Base-by-base conservation (phyloP, 768 basidiomycete genomes). In the Phallus indusiatus region DNA sequence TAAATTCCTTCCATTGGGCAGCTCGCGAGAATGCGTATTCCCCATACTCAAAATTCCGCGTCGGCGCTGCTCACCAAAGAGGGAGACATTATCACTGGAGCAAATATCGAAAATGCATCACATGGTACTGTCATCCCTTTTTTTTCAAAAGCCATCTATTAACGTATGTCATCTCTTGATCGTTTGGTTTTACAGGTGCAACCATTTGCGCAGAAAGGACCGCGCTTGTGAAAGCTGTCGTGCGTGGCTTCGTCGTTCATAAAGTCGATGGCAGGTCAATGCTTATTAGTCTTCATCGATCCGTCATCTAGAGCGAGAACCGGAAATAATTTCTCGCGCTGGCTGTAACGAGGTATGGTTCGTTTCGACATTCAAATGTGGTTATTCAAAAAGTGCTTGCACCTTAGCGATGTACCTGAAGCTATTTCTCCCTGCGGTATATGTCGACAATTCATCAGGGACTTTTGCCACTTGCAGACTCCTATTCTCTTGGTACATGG, bases 181-280 rank as follows among this genome's bases (percentile, higher is more conserved):
- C n/a, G n/a, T n/a, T n/a, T n/a, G n/a, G 37, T 21, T 57, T 36
- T 52, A n/a, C n/a, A 95, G 94, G 94, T 5, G 91, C 81, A 1
- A 81, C 88, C 0, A 94, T 97, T 60, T 98, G 95, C 64, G 95
- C 95, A 0, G 95, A 99, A 69, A 77, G 94, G 33, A 97, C 95
- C 0, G 94, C 94, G 0, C 76, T 99, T 56, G 87, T 93, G n/a
- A 96, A 96, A 70, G 94, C 92, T 24, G 84, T 88, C 20, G 94
- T 94, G 62, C 71, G 90, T 77, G 2, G 14, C 34, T 48, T 21
- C 6, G 6, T 9, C 47, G 2, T 48, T n/a, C n/a, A n/a, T n/a
- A n/a, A n/a, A n/a, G n/a, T n/a, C 8, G 21, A 6, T 21, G 47
- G n/a, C 47, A 48, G 47, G n/a, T 9, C 6, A 34, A 17, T 65